These are phyloP conservation scores for Trypanosoma mega DNA, from an alignment of 208 protist species.

Conservation along the genomic window DNA sequence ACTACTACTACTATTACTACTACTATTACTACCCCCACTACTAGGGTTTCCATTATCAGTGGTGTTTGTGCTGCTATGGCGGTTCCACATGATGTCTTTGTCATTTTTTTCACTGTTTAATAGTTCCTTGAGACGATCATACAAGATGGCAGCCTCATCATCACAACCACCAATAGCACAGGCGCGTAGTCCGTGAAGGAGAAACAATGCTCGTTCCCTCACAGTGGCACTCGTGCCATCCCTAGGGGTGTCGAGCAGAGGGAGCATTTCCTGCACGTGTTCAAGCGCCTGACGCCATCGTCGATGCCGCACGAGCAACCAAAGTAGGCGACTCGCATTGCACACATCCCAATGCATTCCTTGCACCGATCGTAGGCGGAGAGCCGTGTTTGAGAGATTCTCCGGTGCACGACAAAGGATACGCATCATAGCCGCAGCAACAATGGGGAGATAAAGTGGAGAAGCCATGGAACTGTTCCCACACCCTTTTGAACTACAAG, in stretches of 20 bases:
- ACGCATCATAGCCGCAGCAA: constrained; percentile 37
- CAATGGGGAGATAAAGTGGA: constrained; percentile 27
- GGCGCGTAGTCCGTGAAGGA: constrained; percentile 57
- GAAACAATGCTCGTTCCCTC: constrained; percentile 30
- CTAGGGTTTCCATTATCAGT: too few species aligned
- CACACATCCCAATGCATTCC: constrained; percentile 36
- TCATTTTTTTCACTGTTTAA: too few species aligned
- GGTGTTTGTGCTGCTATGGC: too few species aligned
- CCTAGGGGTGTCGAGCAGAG: constrained; percentile 8
- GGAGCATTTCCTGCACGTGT: constrained; percentile 43
- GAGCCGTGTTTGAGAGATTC: constrained; percentile 74
- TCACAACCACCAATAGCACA: constrained; percentile 63
- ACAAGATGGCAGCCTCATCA: constrained; percentile 43
- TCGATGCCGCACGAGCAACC: constrained; percentile 53
- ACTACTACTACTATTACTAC: too few species aligned
- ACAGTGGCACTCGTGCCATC: background rate
- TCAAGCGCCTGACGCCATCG: constrained; percentile 60
- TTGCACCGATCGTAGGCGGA: constrained; percentile 44
- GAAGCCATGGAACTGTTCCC: constrained; percentile 8
- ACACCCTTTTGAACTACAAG: too few species aligned
- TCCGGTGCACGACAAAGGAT: constrained; percentile 42
- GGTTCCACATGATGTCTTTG: too few species aligned
- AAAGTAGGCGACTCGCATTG: constrained; percentile 41
- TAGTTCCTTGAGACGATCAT: constrained; percentile 53
- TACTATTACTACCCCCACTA: too few species aligned